Percentiles rank a stretch among this genome's conserved stretches.
These are phyloP conservation scores for Pseudocercospora eumusae DNA, from an alignment of 2,329 filamentous ascomycete species.

Conservation along the genomic window DNA sequence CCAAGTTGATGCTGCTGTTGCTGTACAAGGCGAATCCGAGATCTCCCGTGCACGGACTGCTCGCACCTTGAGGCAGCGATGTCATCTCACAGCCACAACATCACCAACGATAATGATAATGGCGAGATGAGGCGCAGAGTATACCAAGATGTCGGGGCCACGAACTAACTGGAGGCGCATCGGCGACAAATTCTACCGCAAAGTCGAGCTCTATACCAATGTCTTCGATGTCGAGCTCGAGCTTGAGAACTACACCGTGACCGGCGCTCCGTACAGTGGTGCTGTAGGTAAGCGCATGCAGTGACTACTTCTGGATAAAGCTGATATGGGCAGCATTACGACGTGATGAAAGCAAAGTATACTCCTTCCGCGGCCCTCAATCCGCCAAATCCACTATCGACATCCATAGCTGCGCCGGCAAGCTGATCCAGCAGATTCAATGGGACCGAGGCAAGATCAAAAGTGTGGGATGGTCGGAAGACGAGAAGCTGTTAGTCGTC, in stretches of 20 bases:
- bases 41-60: neutral
- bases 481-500: conserved; percentile 86
- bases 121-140: conserved; percentile 15
- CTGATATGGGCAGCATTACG: conserved; percentile 67
- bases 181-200: conserved; percentile 92
- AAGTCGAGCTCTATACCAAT: conserved; percentile 86
- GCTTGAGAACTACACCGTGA: conserved; percentile 89
- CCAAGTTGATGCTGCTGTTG: neutral
- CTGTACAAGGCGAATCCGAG: neutral
- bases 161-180: conserved; percentile 93
- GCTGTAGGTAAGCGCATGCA: conserved; percentile 70
- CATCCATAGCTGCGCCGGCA: conserved; percentile 90
- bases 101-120: neutral
- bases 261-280: conserved; percentile 88
- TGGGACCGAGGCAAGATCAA: conserved; percentile 90
- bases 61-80: neutral
- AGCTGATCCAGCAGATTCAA: conserved; percentile 63
- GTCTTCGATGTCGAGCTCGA: conserved; percentile 93
- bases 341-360: conserved; percentile 82
- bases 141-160: conserved; percentile 56
- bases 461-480: conserved; percentile 93
- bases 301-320: conserved; percentile 6
- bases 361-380: conserved; percentile 72
- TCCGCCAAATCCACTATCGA: conserved; percentile 82
- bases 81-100: neutral